Evolutionary conservation across 2,329 filamentous ascomycete species (phyloP).

Genomic region (Microdochium bolleyi): DNA sequence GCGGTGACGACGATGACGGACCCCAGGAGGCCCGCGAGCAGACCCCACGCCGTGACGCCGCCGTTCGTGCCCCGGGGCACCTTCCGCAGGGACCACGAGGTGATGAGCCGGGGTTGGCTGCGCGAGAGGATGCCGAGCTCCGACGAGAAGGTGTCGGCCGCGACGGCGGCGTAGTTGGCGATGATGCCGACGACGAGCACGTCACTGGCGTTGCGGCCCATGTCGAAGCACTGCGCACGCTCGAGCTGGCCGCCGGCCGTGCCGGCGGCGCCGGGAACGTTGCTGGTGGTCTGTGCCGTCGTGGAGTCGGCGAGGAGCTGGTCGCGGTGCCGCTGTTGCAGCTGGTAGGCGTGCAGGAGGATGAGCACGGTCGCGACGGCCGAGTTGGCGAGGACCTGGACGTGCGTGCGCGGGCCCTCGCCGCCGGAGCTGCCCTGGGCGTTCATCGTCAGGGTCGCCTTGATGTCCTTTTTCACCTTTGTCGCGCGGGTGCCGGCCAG

Average conservation of each 20-base stretch:
- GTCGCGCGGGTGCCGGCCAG: slow-evolving; percentile 76
- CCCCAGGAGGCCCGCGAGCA: slow-evolving; percentile 66
- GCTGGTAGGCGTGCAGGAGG: slow-evolving; percentile 53
- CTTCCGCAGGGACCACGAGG: slow-evolving; percentile 63
- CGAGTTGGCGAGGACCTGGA: slow-evolving; percentile 89
- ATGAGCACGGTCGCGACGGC: slow-evolving; percentile 61
- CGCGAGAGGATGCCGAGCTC: slow-evolving; percentile 87
- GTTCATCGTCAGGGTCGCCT: slow-evolving; percentile 72
- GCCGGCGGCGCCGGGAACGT: slow-evolving; percentile 4
- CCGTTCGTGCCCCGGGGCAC: slow-evolving; percentile 93
- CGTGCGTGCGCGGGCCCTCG: slow-evolving; percentile 74
- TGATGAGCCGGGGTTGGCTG: slow-evolving; percentile 74
- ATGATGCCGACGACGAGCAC: slow-evolving; percentile 58
- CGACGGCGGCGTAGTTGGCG: slow-evolving; percentile 83
- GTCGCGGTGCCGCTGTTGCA: slow-evolving; percentile 30
- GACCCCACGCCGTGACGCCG: slow-evolving; percentile 70
- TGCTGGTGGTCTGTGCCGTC: slow-evolving; percentile 7
- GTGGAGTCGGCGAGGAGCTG: slow-evolving; percentile 7
- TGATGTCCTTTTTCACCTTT: slow-evolving; percentile 82
- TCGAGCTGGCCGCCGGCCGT: too few species aligned
- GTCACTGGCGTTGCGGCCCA: slow-evolving; percentile 47
- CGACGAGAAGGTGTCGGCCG: slow-evolving; percentile 89
- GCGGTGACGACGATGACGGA: slow-evolving; percentile 61
- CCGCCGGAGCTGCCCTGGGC: slow-evolving; percentile 66
- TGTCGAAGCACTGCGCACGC: not conserved